Percentiles rank a stretch among this genome's conserved stretches.
Conservation (phyloP, 176 grass and related monocot genomes). For the Guadua angustifolia region DNA sequence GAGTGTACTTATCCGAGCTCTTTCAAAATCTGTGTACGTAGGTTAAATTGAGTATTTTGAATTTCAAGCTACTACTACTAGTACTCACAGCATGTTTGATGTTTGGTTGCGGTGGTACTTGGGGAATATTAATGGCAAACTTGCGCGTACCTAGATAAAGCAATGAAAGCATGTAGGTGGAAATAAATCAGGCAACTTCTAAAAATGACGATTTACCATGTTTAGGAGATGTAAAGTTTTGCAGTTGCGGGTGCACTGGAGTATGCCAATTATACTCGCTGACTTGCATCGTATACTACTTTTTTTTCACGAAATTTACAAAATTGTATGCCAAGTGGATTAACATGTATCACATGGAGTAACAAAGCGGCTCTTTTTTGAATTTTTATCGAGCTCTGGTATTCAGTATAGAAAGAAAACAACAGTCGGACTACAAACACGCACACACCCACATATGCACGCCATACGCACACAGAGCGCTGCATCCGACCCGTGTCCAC, state of each 20-base stretch:
- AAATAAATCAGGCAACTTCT: neutral
- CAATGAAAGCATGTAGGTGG: neutral
- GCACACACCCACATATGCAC: too few relatives aligned
- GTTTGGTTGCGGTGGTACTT: neutral
- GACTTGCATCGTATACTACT: neutral
- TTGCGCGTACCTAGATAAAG: neutral
- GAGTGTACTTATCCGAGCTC: neutral
- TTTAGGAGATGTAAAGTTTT: neutral
- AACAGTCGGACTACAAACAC: too few relatives aligned
- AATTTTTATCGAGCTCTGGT: too few relatives aligned
- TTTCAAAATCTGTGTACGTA: neutral
- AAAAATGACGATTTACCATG: neutral
- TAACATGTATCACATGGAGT: neutral
- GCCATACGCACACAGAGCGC: too few relatives aligned
- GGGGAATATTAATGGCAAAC: neutral
- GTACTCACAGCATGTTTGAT: neutral
- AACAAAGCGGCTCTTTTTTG: too few relatives aligned
- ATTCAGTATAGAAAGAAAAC: too few relatives aligned
- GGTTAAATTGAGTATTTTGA: neutral
- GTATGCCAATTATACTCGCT: neutral
- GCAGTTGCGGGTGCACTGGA: neutral
- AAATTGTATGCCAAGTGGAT: neutral
- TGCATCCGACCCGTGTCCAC: too few relatives aligned
- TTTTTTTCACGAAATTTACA: neutral
- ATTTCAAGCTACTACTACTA: neutral